Conservation (phyloP, 148 eudicot genomes). For the Rhododendron ferrugineum region DNA sequence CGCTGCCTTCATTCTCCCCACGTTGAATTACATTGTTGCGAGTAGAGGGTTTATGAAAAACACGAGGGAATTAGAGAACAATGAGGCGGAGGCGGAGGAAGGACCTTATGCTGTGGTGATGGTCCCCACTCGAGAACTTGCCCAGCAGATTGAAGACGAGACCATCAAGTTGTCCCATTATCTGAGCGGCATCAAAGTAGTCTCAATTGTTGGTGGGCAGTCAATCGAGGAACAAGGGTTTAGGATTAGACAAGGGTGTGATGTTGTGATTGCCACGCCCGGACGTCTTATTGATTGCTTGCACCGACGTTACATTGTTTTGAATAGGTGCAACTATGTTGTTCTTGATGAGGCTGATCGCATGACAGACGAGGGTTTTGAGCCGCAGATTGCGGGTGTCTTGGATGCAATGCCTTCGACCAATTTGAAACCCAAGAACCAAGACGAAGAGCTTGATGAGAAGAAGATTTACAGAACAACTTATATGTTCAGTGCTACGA, state of each 20-base stretch:
- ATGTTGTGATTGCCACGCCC: conserved; percentile 40
- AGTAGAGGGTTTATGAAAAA: too few species aligned
- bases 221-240: conserved; percentile 84
- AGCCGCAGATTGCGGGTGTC: conserved; percentile 67
- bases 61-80: conserved; percentile 14
- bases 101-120: conserved; percentile 88
- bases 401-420: conserved; percentile 84
- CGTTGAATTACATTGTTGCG: conserved; percentile 36
- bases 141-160: conserved; percentile 80
- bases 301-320: conserved; percentile 52
- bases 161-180: conserved; percentile 68
- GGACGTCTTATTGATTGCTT: conserved; percentile 52
- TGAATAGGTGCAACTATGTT: conserved; percentile 81
- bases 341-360: conserved; percentile 85
- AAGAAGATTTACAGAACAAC: too few species aligned
- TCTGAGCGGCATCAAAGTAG: conserved; percentile 60
- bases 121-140: conserved; percentile 87
- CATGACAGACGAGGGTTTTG: conserved; percentile 88
- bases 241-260: conserved; percentile 77
- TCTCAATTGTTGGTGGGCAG: conserved; percentile 83
- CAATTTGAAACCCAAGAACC: conserved; percentile 73
- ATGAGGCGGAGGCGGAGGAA: conserved; percentile 47
- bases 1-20: conserved; percentile 46
- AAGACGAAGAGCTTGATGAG: neutral
- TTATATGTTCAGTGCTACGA: too few species aligned